Evolutionary conservation across 768 basidiomycete species (phyloP).

Genomic region (Mrakia blollopis): DNA sequence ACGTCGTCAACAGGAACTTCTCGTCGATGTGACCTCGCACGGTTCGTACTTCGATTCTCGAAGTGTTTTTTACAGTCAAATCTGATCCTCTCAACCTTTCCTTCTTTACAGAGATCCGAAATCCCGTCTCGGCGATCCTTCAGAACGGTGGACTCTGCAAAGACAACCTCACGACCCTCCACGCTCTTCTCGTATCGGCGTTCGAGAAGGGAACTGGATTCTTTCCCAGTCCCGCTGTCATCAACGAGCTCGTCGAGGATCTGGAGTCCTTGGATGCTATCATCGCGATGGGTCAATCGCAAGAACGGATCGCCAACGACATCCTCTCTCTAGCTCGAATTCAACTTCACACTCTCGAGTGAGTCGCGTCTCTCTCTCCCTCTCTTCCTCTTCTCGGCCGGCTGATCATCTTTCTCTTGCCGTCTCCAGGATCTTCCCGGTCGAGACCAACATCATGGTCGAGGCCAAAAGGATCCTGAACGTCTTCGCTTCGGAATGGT

Average conservation of each 20-base stretch:
- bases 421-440: slow-evolving; percentile 37
- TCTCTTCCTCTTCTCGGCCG: neutral
- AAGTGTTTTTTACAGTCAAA: too few species aligned
- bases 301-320: slow-evolving; percentile 48
- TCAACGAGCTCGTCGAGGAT: slow-evolving; percentile 39
- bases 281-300: slow-evolving; percentile 45
- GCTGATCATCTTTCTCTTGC: neutral
- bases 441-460: slow-evolving; percentile 39
- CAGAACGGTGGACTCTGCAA: slow-evolving; percentile 24
- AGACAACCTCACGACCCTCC: slow-evolving; percentile 11
- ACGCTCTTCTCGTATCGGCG: neutral
- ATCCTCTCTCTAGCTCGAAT: slow-evolving; percentile 41
- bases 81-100: neutral
- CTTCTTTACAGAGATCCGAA: slow-evolving; percentile 34
- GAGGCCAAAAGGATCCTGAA: slow-evolving; percentile 44
- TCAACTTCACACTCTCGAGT: slow-evolving; percentile 26
- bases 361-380: slow-evolving; percentile 1
- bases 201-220: slow-evolving; percentile 16
- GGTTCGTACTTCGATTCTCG: neutral
- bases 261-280: slow-evolving; percentile 46
- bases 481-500: slow-evolving; percentile 47
- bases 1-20: slow-evolving; percentile 46
- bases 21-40: slow-evolving; percentile 47
- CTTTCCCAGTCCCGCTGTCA: slow-evolving; percentile 29
- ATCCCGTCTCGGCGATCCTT: slow-evolving; percentile 41